Percentiles rank a stretch among this genome's conserved stretches.
These are phyloP conservation scores for Solanum microdontum DNA, from an alignment of 257 asterid genomes.

Conservation along the genomic window DNA sequence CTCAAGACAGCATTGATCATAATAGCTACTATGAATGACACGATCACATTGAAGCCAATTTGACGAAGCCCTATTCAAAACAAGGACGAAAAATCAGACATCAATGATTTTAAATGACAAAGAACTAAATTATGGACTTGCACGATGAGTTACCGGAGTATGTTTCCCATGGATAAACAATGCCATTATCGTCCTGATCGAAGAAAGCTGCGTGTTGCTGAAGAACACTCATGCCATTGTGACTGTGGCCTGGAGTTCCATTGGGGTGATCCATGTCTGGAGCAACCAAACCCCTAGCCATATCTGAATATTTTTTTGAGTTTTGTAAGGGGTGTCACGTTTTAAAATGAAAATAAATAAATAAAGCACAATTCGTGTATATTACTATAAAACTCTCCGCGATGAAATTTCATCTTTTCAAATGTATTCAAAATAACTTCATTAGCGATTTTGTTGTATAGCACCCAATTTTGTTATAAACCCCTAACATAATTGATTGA, in stretches of 20 bases:
- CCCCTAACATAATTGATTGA: background rate
- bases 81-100: background rate
- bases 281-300: constrained; percentile 57
- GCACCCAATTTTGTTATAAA: too few relatives aligned
- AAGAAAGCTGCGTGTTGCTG: constrained; percentile 85
- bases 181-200: constrained; percentile 69
- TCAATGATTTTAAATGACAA: background rate
- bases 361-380: too few relatives aligned
- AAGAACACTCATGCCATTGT: constrained; percentile 52
- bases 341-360: too few relatives aligned
- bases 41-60: constrained; percentile 59
- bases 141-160: constrained; percentile 17
- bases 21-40: constrained; percentile 36
- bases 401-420: too few relatives aligned
- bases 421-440: too few relatives aligned
- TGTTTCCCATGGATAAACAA: constrained; percentile 75
- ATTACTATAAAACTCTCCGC: too few relatives aligned
- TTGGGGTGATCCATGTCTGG: constrained; percentile 67
- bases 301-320: constrained; percentile 19
- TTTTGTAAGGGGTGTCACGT: background rate
- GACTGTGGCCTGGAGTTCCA: constrained; percentile 63
- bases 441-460: too few relatives aligned
- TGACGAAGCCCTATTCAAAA: constrained; percentile 40
- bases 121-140: background rate
- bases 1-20: constrained; percentile 45